phyloP scores from a whole-genome alignment of 164 flowering plant genomes.

The Vitis rotundifolia region DNA sequence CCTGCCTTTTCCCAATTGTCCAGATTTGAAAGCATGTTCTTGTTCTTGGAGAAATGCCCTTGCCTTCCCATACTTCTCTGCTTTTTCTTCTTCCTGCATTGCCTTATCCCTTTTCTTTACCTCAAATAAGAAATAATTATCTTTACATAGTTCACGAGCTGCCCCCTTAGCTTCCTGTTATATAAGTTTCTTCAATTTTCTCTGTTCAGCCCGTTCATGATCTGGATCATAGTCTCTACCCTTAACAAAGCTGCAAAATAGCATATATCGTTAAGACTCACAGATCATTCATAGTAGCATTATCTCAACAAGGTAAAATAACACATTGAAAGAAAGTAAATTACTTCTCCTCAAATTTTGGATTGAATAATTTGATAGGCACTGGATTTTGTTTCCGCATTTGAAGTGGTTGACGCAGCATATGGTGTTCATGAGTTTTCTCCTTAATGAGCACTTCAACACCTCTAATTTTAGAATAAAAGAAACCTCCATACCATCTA shows the following conservation, averaged over 20 bases:
- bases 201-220: conserved; percentile 71
- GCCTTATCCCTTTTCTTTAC: no score
- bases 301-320: no score
- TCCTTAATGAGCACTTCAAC: conserved; percentile 46
- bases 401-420: conserved; percentile 73
- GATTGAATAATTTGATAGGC: conserved; percentile 63
- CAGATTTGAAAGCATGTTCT: no score
- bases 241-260: conserved; percentile 81
- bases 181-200: conserved; percentile 63
- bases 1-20: no score
- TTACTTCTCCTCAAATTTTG: conserved; percentile 93
- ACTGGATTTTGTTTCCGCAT: conserved; percentile 83
- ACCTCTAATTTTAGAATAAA: conserved; percentile 48
- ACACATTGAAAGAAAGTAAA: neutral
- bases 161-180: conserved; percentile 83
- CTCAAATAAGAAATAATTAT: no score
- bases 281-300: neutral
- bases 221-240: conserved; percentile 99
- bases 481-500: no score
- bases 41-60: no score
- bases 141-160: conserved; percentile 73
- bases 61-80: no score
- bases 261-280: neutral
- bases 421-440: conserved; percentile 50
- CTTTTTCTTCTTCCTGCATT: no score